Conservation (phyloP, 495 filamentous ascomycete species). For the Daldinia childiae region DNA sequence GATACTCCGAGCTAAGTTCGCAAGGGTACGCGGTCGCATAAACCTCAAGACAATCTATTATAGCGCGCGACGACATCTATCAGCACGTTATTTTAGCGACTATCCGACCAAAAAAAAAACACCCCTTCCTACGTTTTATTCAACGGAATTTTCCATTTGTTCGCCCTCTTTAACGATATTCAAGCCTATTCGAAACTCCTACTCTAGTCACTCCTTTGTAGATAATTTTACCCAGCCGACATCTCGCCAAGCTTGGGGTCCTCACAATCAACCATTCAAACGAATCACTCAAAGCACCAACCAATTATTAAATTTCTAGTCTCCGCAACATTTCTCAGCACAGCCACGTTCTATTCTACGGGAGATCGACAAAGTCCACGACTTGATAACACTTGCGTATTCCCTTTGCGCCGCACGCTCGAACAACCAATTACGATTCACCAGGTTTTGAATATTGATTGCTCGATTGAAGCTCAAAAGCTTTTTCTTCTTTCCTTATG, state of each 20-base stretch:
- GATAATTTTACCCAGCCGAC: slow-evolving; percentile 16
- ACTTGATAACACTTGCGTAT: slow-evolving; percentile 26
- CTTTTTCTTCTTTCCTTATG: slow-evolving; percentile 62
- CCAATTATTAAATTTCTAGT: slow-evolving; percentile 7
- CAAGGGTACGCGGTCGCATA: slow-evolving; percentile 36
- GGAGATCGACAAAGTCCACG: slow-evolving; percentile 31
- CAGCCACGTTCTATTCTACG: slow-evolving; percentile 33
- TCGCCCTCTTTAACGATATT: neutral
- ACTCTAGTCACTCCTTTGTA: slow-evolving; percentile 41
- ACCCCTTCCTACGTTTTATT: slow-evolving; percentile 3
- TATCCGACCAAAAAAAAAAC: neutral
- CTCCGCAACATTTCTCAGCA: slow-evolving; percentile 23
- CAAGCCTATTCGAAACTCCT: slow-evolving; percentile 15
- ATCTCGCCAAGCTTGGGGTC: slow-evolving; percentile 14
- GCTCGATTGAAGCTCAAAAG: slow-evolving; percentile 17
- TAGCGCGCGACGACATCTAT: slow-evolving; percentile 10
- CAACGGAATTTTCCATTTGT: slow-evolving; percentile 12
- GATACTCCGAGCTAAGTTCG: slow-evolving; percentile 3
- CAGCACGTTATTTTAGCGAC: slow-evolving; percentile 14
- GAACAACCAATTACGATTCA: slow-evolving; percentile 23
- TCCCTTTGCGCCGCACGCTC: slow-evolving; percentile 24
- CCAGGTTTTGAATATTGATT: slow-evolving; percentile 36
- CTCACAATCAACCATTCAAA: slow-evolving; percentile 9
- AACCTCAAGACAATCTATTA: neutral
- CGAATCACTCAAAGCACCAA: slow-evolving; percentile 6